Percentiles rank a stretch among this genome's conserved stretches.
Evolutionary conservation across 208 protist genomes (phyloP).

Genomic region (Crithidia bombi): DNA sequence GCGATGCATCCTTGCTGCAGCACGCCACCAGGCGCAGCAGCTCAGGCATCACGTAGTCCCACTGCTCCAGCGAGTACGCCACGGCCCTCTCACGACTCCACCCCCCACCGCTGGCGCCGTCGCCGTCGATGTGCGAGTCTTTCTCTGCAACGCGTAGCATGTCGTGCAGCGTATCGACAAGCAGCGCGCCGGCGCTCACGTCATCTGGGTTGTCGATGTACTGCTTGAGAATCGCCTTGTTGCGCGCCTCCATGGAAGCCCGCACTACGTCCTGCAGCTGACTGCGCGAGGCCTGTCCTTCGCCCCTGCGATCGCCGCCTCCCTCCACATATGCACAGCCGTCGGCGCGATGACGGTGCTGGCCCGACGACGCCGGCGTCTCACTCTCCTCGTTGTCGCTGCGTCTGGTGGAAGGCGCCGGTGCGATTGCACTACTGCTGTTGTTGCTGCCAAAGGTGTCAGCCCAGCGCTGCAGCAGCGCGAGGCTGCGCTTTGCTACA

Average conservation of each 20-base stretch:
- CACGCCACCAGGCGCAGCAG: slow-evolving; percentile 35
- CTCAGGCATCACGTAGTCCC: slow-evolving; percentile 21
- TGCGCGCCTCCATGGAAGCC: slow-evolving; percentile 53
- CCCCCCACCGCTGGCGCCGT: too few relatives aligned
- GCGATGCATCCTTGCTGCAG: slow-evolving; percentile 9
- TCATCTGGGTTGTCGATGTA: slow-evolving; percentile 50
- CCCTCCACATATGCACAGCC: too few relatives aligned
- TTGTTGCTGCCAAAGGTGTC: slow-evolving; percentile 5
- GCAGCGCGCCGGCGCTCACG: slow-evolving; percentile 39
- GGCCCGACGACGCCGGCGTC: too few relatives aligned
- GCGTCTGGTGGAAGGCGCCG: background rate
- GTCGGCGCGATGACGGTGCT: too few relatives aligned
- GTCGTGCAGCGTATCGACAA: slow-evolving; percentile 32
- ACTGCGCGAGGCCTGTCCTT: slow-evolving; percentile 32
- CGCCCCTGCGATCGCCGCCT: background rate
- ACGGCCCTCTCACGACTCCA: too few relatives aligned
- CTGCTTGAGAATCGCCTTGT: slow-evolving; percentile 42
- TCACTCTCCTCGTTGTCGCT: background rate
- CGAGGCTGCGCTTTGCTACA: slow-evolving; percentile 50
- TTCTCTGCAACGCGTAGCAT: slow-evolving; percentile 27
- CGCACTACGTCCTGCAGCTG: slow-evolving; percentile 51
- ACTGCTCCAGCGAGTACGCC: slow-evolving; percentile 3
- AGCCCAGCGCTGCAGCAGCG: slow-evolving; percentile 54
- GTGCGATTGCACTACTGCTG: too few relatives aligned
- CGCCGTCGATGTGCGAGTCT: slow-evolving; percentile 2